Evolutionary conservation across 352 stramenopile genomes (phyloP).

Genomic region (Phytophthora foliorum): DNA sequence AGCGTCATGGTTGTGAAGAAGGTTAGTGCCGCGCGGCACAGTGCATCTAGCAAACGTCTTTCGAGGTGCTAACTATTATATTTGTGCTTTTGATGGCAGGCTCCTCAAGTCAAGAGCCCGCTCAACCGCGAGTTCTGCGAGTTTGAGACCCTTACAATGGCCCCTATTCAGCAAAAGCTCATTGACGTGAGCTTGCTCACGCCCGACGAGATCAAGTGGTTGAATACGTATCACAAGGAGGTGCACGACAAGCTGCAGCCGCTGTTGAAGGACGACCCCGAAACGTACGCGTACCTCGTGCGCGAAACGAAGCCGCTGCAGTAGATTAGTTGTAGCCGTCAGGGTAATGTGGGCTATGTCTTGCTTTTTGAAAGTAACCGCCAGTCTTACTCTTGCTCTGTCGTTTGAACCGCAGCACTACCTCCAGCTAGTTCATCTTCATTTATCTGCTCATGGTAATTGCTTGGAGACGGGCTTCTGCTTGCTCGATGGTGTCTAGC

Average conservation of each 20-base stretch:
- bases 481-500: conserved; percentile 48
- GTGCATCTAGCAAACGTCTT: background rate
- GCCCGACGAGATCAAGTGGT: conserved; percentile 94
- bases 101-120: conserved; percentile 68
- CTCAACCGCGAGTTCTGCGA: conserved; percentile 93
- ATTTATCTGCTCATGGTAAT: background rate
- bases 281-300: conserved; percentile 82
- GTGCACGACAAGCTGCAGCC: conserved; percentile 94
- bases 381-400: background rate
- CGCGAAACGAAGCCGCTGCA: conserved; percentile 73
- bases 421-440: background rate
- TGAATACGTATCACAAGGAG: conserved; percentile 95
- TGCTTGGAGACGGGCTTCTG: conserved; percentile 45
- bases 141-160: conserved; percentile 98
- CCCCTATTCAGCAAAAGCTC: conserved; percentile 98
- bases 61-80: background rate
- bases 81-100: conserved; percentile 32
- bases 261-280: conserved; percentile 73
- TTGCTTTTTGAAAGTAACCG: conserved; percentile 1
- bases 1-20: conserved; percentile 97
- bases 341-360: conserved; percentile 6
- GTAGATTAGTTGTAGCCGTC: conserved; percentile 7
- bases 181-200: conserved; percentile 95
- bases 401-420: background rate
- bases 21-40: conserved; percentile 50